Base-by-base conservation (phyloP, 1,284 basidiomycete species). In the Ustilago tritici region DNA sequence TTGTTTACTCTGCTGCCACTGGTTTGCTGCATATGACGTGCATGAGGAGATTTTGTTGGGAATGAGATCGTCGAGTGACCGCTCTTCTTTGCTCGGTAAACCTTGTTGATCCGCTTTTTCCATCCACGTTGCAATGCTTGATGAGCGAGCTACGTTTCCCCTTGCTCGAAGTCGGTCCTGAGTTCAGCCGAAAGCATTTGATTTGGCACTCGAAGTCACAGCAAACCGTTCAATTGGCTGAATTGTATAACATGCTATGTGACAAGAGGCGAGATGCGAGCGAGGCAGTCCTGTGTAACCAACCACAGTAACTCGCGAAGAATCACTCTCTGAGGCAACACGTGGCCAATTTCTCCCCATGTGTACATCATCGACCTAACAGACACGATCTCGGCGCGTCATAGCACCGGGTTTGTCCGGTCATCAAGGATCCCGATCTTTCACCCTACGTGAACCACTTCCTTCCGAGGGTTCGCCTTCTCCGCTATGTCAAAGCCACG, bases 41-140 rank as follows among this genome's bases (percentile, higher is more conserved):
- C 49, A 52, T 49, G 19, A 12, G 14, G 9, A 15, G 23, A 6
- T 46, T 46, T 46, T 46, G 43, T 46, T 46, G 43, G 43, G 43
- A 46, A 46, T 8, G 23, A 28, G 3, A 3, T 28, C 14, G 40
- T 41, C 40, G 40, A 41, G 40, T 41, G 40, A 41, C 40, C 40
- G 11, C 43, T 11, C 14, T 52, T 17, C 28, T 31, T 52, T 52
- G 23, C 49, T 52, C 49, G 31, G 28, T 52, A 52, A 31, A 31
- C 49, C 49, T 52, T 14, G 23, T 34, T 52, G 32, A 52, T 17
- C 49, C 31, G 49, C 32, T 52, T 52, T 34, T 31, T 52, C 49
- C 31, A 28, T 52, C 4, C 12, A 3, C 5, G 0, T 2, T 38
- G 36, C 36, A 10, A 38, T 14, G 10, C 10, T 38, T n/a, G n/a